phyloP scores from a whole-genome alignment of 768 basidiomycete species.

The Postia placenta region DNA sequence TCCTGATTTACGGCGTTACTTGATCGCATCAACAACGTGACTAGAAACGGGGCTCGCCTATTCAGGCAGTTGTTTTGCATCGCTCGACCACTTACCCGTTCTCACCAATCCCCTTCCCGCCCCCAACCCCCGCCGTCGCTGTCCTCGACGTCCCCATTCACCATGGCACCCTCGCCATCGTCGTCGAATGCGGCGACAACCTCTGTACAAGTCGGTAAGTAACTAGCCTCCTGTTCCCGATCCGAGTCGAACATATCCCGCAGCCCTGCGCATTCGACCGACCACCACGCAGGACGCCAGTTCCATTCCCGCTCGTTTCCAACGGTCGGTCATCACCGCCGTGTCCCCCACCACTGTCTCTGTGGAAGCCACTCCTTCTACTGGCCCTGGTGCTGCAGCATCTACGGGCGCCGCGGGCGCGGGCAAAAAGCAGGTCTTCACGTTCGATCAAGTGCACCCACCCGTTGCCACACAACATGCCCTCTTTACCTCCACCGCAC shows the following conservation, averaged over 20 bases:
- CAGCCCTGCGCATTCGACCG: constrained; percentile 89
- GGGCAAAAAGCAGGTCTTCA: constrained; percentile 79
- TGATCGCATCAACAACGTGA: neutral
- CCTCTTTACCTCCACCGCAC: constrained; percentile 79
- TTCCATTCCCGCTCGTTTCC: constrained; percentile 91
- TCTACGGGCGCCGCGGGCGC: constrained; percentile 35
- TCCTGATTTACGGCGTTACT: too few relatives aligned
- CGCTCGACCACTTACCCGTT: neutral
- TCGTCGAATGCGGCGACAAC: constrained; percentile 59
- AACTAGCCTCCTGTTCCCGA: neutral
- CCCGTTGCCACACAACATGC: constrained; percentile 82
- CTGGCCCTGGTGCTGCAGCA: constrained; percentile 44
- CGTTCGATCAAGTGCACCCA: constrained; percentile 90
- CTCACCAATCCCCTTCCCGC: neutral
- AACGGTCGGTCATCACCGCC: constrained; percentile 81
- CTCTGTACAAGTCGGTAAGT: constrained; percentile 92
- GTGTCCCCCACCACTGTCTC: constrained; percentile 67
- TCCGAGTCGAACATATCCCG: neutral
- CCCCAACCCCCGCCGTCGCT: neutral
- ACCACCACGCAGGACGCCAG: constrained; percentile 76
- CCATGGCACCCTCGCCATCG: constrained; percentile 78
- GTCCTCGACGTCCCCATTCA: constrained; percentile 16
- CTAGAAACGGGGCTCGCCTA: neutral
- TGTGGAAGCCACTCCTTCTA: constrained; percentile 66
- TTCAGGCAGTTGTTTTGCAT: neutral